Evolutionary conservation across 306 rosid species (phyloP), one percentile per base, ranked within the genome.

Genomic region (Echinosophora koreensis): DNA sequence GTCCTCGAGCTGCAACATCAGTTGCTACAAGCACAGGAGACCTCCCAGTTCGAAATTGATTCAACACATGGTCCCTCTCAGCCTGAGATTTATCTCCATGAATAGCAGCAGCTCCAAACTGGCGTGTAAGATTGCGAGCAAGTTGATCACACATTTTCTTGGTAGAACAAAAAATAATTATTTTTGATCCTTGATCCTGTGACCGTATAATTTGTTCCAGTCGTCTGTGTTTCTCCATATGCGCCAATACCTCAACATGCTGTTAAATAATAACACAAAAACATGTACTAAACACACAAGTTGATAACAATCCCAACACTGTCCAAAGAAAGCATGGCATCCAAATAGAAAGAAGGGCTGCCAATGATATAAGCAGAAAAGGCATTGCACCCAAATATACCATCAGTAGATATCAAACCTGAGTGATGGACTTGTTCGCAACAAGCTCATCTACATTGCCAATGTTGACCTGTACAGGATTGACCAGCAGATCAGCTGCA

Each of bases 131-230:
- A 84, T 93, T 96, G 22, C 97, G 97, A 69, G 97, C 84, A 72
- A 96, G 97, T 76, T 92, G 99, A 87, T 96, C 99, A 61, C 99
- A 96, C 99, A 96, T 96, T 87, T 93, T 96, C 88, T 96, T 92
- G 32, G 99, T 96, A 69, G 99, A 96, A 79, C 99, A 96, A 72
- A 96, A 96, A 51, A 96, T 78, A 34, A 96, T 96, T 64, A 96
- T 80, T 81, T 96, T 96, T 17, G 99, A 93, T 49, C 99, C 99
- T 76, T 89, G 92, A 67, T 96, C 99, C 82, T 91, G 96, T 46
- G 99, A 91, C 57, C 96, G 89, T 88, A 96, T 83, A 75, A 96
- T 87, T 85, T 84, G 83, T 83, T 96, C 99, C 85, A 96, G 65
- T 18, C 99, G 86, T 34, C 94, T 88, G 77, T 88, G 96, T 70